These are phyloP conservation scores for Cryphonectria carpinicola DNA, from an alignment of 2,329 filamentous ascomycete genomes.

Conservation along the genomic window DNA sequence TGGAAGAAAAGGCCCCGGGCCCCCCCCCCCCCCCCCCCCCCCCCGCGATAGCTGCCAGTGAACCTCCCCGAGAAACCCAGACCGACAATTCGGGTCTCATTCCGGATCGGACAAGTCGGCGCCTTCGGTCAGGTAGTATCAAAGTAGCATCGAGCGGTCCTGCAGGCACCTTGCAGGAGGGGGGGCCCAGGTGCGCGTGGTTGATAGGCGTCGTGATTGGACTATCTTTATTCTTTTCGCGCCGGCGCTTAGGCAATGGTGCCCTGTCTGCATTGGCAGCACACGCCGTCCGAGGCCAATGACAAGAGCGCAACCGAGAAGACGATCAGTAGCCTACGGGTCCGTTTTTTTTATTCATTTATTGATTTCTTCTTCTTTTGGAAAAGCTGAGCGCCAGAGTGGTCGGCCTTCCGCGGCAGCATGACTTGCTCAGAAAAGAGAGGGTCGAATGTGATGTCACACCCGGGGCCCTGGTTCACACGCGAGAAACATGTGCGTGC, in stretches of 20 bases:
- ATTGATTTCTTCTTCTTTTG: neutral
- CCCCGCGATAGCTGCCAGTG: conserved; percentile 3
- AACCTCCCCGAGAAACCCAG: conserved; percentile 9
- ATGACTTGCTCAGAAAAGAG: neutral
- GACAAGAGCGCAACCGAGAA: conserved; percentile 1
- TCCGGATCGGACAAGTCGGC: conserved; percentile 22
- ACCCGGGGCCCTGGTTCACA: neutral
- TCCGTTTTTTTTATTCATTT: neutral
- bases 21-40: too few species aligned
- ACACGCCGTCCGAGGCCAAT: neutral
- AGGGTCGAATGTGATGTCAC: neutral
- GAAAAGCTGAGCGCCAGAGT: neutral
- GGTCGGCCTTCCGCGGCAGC: neutral
- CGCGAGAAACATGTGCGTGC: conserved; percentile 12
- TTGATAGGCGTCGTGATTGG: conserved; percentile 23
- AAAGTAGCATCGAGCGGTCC: neutral
- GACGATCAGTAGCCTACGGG: neutral
- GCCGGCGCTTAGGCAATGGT: conserved; percentile 26
- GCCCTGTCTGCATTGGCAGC: conserved; percentile 14
- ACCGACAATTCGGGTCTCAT: conserved; percentile 20
- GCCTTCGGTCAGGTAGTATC: neutral
- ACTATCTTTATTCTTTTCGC: conserved; percentile 4
- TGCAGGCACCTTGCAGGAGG: conserved; percentile 17
- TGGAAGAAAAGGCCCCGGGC: too few species aligned
- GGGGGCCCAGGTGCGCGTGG: conserved; percentile 11